Percentiles rank a stretch among this genome's conserved stretches.
Evolutionary conservation across 2,329 filamentous ascomycete species (phyloP).

Genomic region (Lomentospora prolificans): DNA sequence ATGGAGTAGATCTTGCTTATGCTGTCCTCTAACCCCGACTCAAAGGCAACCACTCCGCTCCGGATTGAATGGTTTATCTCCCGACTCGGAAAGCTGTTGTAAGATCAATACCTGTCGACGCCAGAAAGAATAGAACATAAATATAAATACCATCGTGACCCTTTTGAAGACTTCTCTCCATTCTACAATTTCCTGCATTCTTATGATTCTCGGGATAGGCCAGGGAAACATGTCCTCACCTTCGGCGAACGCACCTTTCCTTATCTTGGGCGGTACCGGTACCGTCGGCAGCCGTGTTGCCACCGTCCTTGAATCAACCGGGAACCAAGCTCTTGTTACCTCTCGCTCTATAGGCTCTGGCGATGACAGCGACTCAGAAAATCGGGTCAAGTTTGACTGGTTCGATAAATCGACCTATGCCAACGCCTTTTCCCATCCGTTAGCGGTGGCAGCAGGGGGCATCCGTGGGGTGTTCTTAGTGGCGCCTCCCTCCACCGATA

Average conservation of each 20-base stretch:
- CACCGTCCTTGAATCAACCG: conserved; percentile 20
- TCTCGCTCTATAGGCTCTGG: conserved; percentile 22
- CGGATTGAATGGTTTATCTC: too few relatives aligned
- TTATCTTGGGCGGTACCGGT: conserved; percentile 35
- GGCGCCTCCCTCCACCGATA: conserved; percentile 22
- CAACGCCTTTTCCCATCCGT: conserved; percentile 18
- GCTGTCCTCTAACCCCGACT: too few relatives aligned
- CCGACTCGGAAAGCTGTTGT: too few relatives aligned
- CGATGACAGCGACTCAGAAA: conserved; percentile 10
- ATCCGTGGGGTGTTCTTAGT: conserved; percentile 18
- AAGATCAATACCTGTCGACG: too few relatives aligned
- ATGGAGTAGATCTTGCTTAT: too few relatives aligned
- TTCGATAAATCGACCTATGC: conserved; percentile 28
- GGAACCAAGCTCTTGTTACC: conserved; percentile 24
- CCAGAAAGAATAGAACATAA: too few relatives aligned
- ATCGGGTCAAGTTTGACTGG: conserved; percentile 34
- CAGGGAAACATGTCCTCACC: background rate
- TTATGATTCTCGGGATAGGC: background rate
- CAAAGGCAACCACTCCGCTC: too few relatives aligned
- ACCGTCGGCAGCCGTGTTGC: conserved; percentile 31
- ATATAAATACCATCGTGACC: too few relatives aligned
- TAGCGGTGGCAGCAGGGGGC: conserved; percentile 22
- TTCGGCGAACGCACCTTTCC: conserved; percentile 15
- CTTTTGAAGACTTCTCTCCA: too few relatives aligned
- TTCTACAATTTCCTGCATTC: background rate